These are phyloP conservation scores for Yamadazyma paraphyllophila DNA, from an alignment of 805 yeast species.

Conservation along the genomic window DNA sequence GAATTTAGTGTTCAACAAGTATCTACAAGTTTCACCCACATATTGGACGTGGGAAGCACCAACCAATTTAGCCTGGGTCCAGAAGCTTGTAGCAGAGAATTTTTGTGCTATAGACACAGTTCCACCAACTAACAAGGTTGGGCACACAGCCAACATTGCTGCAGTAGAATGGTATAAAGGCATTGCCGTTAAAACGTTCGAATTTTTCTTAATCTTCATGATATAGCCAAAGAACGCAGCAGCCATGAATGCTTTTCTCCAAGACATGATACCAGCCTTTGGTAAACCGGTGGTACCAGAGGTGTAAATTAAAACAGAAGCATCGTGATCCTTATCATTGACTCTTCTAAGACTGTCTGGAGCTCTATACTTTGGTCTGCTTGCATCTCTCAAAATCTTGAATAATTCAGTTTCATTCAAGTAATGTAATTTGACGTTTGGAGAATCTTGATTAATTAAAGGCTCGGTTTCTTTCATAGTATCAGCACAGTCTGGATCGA, in stretches of 20 bases:
- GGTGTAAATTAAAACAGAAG: constrained; percentile 78
- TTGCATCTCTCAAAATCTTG: constrained; percentile 37
- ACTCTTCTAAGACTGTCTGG: constrained; percentile 58
- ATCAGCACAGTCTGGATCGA: constrained; percentile 66
- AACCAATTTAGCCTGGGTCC: constrained; percentile 80
- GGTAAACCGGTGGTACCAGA: constrained; percentile 96
- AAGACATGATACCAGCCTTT: constrained; percentile 88
- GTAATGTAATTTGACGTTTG: constrained; percentile 43
- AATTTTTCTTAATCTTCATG: constrained; percentile 51
- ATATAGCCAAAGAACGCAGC: constrained; percentile 67
- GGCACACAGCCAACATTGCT: constrained; percentile 78
- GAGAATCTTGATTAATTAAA: constrained; percentile 34
- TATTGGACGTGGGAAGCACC: constrained; percentile 83
- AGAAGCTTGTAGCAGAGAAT: constrained; percentile 79
- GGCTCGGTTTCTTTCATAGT: constrained; percentile 51
- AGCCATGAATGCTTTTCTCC: constrained; percentile 82
- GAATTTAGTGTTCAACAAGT: constrained; percentile 62
- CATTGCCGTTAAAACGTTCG: constrained; percentile 84
- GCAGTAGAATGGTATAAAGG: constrained; percentile 96
- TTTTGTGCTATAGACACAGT: constrained; percentile 75
- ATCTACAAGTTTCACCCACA: constrained; percentile 94
- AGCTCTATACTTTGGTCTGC: constrained; percentile 52
- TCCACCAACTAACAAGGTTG: constrained; percentile 63
- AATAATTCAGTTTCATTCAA: constrained; percentile 51
- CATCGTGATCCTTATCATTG: constrained; percentile 53